Percentiles rank a stretch among this genome's conserved stretches.
These are phyloP conservation scores for Alternaria burnsii DNA, from an alignment of 2,329 filamentous ascomycete genomes.

Conservation along the genomic window DNA sequence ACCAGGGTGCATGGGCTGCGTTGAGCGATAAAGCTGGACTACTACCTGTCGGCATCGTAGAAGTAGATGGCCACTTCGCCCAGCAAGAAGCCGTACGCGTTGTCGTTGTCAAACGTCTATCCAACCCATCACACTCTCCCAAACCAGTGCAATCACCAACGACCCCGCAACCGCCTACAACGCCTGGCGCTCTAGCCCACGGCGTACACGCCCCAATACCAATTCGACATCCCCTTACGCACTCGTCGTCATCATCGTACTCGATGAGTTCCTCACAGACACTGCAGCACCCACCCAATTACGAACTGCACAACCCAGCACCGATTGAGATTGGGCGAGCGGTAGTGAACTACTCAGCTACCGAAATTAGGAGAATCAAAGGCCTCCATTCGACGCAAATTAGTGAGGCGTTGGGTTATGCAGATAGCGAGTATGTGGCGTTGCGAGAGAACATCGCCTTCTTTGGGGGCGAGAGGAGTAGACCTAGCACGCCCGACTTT, in stretches of 20 bases:
- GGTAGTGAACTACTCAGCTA: slow-evolving; percentile 89
- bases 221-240: slow-evolving; percentile 25
- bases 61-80: slow-evolving; percentile 85
- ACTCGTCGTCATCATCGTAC: slow-evolving; percentile 12
- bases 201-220: slow-evolving; percentile 30
- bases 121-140: slow-evolving; percentile 9
- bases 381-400: slow-evolving; percentile 87
- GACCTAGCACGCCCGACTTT: slow-evolving; percentile 49
- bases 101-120: slow-evolving; percentile 74
- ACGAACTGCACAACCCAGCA: slow-evolving; percentile 48
- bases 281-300: slow-evolving; percentile 27
- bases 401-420: slow-evolving; percentile 81
- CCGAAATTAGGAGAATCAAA: slow-evolving; percentile 84
- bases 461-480: slow-evolving; percentile 57
- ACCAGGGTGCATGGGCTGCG: slow-evolving; percentile 84
- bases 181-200: slow-evolving; percentile 27
- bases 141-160: slow-evolving; percentile 7
- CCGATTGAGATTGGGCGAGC: slow-evolving; percentile 81
- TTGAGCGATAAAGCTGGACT: slow-evolving; percentile 85
- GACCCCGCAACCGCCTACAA: slow-evolving; percentile 11
- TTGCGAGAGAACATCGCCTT: slow-evolving; percentile 88
- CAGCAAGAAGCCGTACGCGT: slow-evolving; percentile 93
- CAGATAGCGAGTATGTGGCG: slow-evolving; percentile 93
- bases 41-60: slow-evolving; percentile 88
- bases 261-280: slow-evolving; percentile 25